Evolutionary conservation across 2,329 filamentous ascomycete species (phyloP).

Genomic region (Microdochium nivale): DNA sequence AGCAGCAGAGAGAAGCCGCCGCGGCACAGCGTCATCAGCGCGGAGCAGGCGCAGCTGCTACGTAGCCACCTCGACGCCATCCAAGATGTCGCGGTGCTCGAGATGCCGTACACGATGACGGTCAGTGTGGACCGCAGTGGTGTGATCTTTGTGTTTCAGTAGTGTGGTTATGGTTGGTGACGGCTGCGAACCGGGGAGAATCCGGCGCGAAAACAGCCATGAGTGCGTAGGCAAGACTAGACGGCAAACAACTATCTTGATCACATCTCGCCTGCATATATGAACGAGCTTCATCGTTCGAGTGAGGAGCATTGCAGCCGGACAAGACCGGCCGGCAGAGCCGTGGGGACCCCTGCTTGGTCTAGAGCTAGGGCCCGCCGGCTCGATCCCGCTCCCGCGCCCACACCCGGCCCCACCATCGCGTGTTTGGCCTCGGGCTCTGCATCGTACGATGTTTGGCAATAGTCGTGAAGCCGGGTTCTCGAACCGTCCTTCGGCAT

Average conservation of each 20-base stretch:
- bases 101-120: constrained; percentile 87
- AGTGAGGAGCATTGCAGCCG: too few relatives aligned
- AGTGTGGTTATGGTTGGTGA: not conserved
- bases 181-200: not conserved
- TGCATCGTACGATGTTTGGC: not conserved
- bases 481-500: too few relatives aligned
- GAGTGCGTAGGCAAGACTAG: too few relatives aligned
- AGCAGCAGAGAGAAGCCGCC: constrained; percentile 38
- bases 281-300: too few relatives aligned
- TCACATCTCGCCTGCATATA: too few relatives aligned
- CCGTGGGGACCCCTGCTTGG: too few relatives aligned
- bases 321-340: too few relatives aligned
- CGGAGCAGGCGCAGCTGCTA: constrained; percentile 79
- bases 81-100: constrained; percentile 78
- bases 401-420: not conserved
- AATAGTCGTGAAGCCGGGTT: too few relatives aligned
- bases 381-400: not conserved
- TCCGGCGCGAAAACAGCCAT: too few relatives aligned
- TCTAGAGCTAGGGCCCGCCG: too few relatives aligned
- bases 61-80: constrained; percentile 83
- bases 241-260: too few relatives aligned
- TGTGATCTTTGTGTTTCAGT: constrained; percentile 71
- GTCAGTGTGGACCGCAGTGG: constrained; percentile 84
- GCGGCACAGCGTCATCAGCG: constrained; percentile 74
- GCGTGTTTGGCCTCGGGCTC: not conserved